Evolutionary conservation across 2,329 filamentous ascomycete genomes (phyloP), one percentile per base, ranked within the genome.

Genomic region (Bipolaris cookei): DNA sequence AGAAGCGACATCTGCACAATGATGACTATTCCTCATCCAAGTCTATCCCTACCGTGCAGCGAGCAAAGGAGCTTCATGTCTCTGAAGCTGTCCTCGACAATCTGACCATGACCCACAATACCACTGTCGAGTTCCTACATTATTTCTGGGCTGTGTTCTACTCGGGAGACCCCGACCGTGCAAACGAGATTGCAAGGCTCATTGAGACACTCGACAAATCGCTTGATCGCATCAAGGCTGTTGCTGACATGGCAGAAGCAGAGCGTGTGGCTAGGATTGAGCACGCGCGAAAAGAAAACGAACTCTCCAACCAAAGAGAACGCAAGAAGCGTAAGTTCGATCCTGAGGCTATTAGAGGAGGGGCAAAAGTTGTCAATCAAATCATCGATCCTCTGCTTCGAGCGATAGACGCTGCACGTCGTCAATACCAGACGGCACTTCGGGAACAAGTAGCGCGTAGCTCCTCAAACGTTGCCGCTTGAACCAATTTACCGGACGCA

Each of bases 91-190:
- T 87, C 1, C 87, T 86, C 63, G 87, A 90, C 63, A 84, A 84
- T 16, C 71, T 90, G n/a, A 82, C 81, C 11, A 82, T 90, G 53
- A 97, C 94, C 0, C 92, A 98, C 74, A 93, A 93, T 51, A 99
- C 95, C 0, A 96, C 92, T 0, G 89, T 91, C 35, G 95, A 99
- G 72, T 99, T 98, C 70, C 81, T 99, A n/a, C 91, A 94, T 68
- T 96, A 98, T 75, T 99, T 99, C 80, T 99, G 94, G 94, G 85
- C 86, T 32, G 88, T 93, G 0, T 99, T 96, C 71, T 83, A 96
- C 23, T 97, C 93, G 0, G 94, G 93, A 13, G 91, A 97, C 71
- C 80, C 90, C 1, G 88, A 91, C 58, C 88, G 91, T 32, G 91
- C 91, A 0, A 83, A 83, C 39, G 94, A 99, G 77, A 83, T 97